Percentiles rank a stretch among this genome's conserved stretches.
Evolutionary conservation across 805 yeast genomes (phyloP).

Genomic region (Saturnispora galanensis): DNA sequence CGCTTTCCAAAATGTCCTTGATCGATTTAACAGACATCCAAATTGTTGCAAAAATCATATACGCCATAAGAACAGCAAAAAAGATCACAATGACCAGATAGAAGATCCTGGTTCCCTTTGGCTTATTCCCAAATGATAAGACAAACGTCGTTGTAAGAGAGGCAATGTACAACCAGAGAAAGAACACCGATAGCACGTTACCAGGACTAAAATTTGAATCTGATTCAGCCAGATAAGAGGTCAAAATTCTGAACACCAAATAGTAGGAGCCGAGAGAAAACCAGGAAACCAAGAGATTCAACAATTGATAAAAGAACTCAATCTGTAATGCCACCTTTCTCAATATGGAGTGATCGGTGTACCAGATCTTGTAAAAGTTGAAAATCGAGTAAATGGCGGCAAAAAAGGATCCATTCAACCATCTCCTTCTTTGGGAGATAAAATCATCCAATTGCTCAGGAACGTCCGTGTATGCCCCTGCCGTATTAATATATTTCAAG

Average conservation of each 20-base stretch:
- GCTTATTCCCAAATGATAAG: constrained; percentile 87
- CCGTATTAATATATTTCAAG: constrained; percentile 75
- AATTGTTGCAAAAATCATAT: constrained; percentile 81
- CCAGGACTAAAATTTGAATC: constrained; percentile 64
- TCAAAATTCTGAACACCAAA: constrained; percentile 79
- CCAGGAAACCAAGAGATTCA: constrained; percentile 78
- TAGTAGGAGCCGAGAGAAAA: constrained; percentile 86
- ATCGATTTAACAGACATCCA: constrained; percentile 62
- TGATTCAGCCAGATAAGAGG: constrained; percentile 60
- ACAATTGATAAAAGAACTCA: constrained; percentile 70
- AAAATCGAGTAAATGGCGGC: constrained; percentile 83
- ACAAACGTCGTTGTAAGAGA: constrained; percentile 80
- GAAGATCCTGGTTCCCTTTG: constrained; percentile 76
- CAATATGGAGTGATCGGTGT: constrained; percentile 57
- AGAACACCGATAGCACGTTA: constrained; percentile 62
- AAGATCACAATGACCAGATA: constrained; percentile 66
- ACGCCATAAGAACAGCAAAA: constrained; percentile 82
- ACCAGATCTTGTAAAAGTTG: constrained; percentile 70
- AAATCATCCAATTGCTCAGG: constrained; percentile 83
- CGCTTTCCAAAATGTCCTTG: constrained; percentile 28
- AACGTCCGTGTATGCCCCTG: constrained; percentile 91
- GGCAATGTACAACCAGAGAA: constrained; percentile 77
- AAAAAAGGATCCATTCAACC: constrained; percentile 95
- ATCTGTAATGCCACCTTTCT: constrained; percentile 66
- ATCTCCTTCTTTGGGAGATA: constrained; percentile 85